Evolutionary conservation across 768 basidiomycete species (phyloP).

Genomic region (Amanita fuliginea): DNA sequence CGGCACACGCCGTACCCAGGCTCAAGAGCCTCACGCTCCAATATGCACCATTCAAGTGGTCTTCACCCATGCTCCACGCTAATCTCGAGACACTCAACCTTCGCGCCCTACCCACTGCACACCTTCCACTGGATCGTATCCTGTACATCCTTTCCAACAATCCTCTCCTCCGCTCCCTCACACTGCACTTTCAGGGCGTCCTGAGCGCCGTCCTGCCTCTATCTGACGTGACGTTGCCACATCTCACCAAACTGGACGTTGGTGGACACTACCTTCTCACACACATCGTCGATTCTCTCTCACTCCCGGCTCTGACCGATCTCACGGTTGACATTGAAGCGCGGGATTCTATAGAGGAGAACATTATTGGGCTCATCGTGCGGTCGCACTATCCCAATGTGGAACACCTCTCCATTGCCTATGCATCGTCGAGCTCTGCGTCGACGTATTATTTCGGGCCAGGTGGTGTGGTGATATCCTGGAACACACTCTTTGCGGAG

Average conservation of each 20-base stretch:
- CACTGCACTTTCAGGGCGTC: constrained; percentile 52
- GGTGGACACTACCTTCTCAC: constrained; percentile 60
- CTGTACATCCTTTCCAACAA: constrained; percentile 55
- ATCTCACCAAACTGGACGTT: constrained; percentile 43
- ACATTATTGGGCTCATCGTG: constrained; percentile 46
- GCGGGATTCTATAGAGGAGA: constrained; percentile 66
- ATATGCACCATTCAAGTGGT: constrained; percentile 69
- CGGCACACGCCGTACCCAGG: constrained; percentile 28
- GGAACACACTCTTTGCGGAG: constrained; percentile 51
- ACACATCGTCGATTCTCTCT: constrained; percentile 49
- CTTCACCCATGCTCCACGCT: constrained; percentile 57
- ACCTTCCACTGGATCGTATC: constrained; percentile 58
- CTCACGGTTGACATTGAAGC: constrained; percentile 63
- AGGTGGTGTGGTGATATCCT: constrained; percentile 48
- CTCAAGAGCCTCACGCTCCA: constrained; percentile 53
- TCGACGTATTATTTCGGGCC: constrained; percentile 45
- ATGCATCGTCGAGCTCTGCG: constrained; percentile 20
- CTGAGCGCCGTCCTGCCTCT: constrained; percentile 56
- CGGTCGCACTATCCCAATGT: constrained; percentile 51
- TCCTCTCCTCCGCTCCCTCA: constrained; percentile 41
- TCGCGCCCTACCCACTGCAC: constrained; percentile 51
- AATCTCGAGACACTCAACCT: constrained; percentile 50
- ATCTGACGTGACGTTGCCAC: constrained; percentile 36
- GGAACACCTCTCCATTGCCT: constrained; percentile 51
- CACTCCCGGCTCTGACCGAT: constrained; percentile 43